Percentiles rank a stretch among this genome's conserved stretches.
These are phyloP conservation scores for Aegilops bicornis DNA, from an alignment of 176 grass and related monocot genomes.

Conservation along the genomic window DNA sequence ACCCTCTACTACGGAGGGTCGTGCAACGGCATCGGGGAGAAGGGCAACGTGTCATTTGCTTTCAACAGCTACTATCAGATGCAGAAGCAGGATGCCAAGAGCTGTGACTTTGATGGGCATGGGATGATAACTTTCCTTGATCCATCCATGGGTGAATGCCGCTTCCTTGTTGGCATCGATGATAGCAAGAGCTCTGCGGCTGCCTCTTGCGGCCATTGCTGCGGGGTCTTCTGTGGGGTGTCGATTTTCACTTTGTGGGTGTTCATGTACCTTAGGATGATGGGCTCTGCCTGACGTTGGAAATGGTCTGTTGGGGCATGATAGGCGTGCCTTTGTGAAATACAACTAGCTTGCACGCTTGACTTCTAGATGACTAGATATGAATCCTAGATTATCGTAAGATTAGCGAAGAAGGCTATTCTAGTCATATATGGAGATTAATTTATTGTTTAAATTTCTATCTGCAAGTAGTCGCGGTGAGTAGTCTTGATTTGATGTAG, in stretches of 20 bases:
- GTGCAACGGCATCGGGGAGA: slow-evolving; percentile 77
- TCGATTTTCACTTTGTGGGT: slow-evolving; percentile 65
- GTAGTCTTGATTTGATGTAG: neutral
- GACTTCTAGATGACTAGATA: slow-evolving; percentile 15
- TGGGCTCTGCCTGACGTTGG: slow-evolving; percentile 35
- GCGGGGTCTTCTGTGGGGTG: slow-evolving; percentile 34
- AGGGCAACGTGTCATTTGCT: slow-evolving; percentile 83
- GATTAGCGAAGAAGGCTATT: neutral
- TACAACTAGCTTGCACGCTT: slow-evolving; percentile 24
- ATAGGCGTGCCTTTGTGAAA: slow-evolving; percentile 6
- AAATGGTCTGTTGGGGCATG: slow-evolving; percentile 20
- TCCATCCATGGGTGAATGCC: slow-evolving; percentile 73
- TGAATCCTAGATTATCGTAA: neutral
- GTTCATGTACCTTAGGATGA: slow-evolving; percentile 62
- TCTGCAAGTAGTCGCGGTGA: neutral
- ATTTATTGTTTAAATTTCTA: neutral
- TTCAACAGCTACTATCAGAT: slow-evolving; percentile 98
- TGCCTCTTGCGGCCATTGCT: slow-evolving; percentile 33
- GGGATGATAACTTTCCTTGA: slow-evolving; percentile 91
- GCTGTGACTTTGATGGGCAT: slow-evolving; percentile 75
- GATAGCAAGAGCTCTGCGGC: slow-evolving; percentile 48
- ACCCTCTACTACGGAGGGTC: slow-evolving; percentile 76
- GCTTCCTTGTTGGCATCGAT: slow-evolving; percentile 78
- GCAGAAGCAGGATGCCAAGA: slow-evolving; percentile 80
- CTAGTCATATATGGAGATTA: slow-evolving; percentile 5